Conservation (phyloP, 1,284 basidiomycete genomes). For the Cystobasidium pallidum region DNA sequence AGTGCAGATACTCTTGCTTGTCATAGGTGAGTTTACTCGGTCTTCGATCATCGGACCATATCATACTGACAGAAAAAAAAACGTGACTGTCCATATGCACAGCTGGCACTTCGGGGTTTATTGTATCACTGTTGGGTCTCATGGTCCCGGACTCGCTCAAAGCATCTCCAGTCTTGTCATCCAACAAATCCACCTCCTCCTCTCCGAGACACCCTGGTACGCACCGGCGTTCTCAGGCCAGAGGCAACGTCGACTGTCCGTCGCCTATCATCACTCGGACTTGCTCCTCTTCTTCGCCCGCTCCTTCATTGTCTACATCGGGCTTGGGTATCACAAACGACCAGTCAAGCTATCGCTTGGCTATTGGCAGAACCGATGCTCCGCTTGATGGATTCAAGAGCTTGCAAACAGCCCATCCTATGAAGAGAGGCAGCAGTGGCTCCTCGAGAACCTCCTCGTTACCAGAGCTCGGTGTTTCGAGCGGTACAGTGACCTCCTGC, state of each 20-base stretch:
- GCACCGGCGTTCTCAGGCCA: not conserved
- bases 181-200: not conserved
- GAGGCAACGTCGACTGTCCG: not conserved
- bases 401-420: not conserved
- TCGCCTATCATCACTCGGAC: not conserved
- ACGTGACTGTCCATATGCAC: not conserved
- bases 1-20: conserved; percentile 27
- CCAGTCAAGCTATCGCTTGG: not conserved
- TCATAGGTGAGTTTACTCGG: conserved; percentile 17
- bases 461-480: not conserved
- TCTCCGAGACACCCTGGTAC: too few species aligned
- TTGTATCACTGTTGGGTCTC: conserved; percentile 29
- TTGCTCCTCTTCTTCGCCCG: not conserved
- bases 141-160: conserved; percentile 21
- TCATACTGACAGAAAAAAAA: not conserved
- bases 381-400: not conserved
- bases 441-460: not conserved
- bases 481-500: not conserved
- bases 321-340: not conserved
- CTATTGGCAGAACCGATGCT: not conserved
- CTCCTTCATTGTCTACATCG: not conserved
- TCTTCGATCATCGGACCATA: not conserved
- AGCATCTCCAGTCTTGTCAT: not conserved
- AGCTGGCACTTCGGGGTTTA: conserved; percentile 40
- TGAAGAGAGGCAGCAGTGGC: conserved; percentile 10